phyloP scores from a whole-genome alignment of 352 stramenopile genomes.

The Phytophthora constricta region DNA sequence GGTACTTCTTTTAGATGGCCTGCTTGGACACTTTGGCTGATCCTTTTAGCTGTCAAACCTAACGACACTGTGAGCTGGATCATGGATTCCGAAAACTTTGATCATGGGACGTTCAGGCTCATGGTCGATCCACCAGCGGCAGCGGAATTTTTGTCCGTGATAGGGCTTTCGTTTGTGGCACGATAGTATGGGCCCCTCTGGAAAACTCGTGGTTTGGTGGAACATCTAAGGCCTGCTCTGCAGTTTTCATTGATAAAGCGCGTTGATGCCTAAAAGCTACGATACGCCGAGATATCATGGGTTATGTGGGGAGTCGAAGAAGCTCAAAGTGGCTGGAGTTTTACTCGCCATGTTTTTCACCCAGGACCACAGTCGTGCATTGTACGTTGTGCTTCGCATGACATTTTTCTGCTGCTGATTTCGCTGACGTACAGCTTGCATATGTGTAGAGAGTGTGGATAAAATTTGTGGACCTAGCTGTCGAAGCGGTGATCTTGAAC shows the following conservation, averaged over 20 bases:
- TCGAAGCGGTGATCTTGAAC: constrained; percentile 1
- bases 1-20: constrained; percentile 20
- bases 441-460: constrained; percentile 15
- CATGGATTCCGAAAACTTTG: constrained; percentile 32
- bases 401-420: background rate
- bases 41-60: constrained; percentile 21
- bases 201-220: too few species aligned
- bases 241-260: too few species aligned
- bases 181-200: constrained; percentile 8
- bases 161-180: constrained; percentile 4
- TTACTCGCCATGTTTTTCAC: too few species aligned
- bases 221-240: too few species aligned
- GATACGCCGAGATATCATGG: too few species aligned
- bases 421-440: background rate
- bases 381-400: constrained; percentile 7
- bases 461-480: constrained; percentile 14
- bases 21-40: constrained; percentile 27
- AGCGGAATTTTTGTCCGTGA: constrained; percentile 3
- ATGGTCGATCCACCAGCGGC: constrained; percentile 9
- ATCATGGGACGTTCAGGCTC: constrained; percentile 32
- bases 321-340: too few species aligned
- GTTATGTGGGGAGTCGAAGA: too few species aligned
- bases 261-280: too few species aligned
- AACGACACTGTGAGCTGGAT: constrained; percentile 28
- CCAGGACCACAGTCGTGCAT: too few species aligned